These are phyloP conservation scores for Herpetomonas tarakana DNA, from an alignment of 208 protist genomes.

Conservation along the genomic window DNA sequence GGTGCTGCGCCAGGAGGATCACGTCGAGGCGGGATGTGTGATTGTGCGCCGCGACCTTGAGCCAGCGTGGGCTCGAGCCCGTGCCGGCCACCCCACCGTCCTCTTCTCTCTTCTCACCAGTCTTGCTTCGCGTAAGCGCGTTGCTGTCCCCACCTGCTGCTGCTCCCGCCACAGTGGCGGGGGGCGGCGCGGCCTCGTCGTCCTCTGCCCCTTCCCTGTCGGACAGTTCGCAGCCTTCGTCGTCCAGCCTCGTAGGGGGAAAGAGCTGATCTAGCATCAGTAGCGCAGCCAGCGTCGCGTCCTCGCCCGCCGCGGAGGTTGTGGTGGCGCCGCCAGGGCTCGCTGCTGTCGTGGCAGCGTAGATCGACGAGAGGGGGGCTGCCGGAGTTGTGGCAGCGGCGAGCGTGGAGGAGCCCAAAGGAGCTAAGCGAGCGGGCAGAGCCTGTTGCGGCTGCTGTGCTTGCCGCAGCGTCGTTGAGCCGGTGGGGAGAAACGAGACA, in stretches of 20 bases:
- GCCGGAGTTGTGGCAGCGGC: too few species aligned
- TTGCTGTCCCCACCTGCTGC: too few species aligned
- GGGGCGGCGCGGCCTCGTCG: too few species aligned
- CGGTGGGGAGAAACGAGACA: too few species aligned
- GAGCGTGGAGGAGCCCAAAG: too few species aligned
- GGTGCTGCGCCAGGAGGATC: slow-evolving; percentile 71
- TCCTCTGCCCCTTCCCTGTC: slow-evolving; percentile 2
- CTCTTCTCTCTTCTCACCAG: too few species aligned
- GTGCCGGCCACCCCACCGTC: neutral
- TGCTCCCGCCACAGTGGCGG: too few species aligned
- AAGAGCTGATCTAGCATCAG: slow-evolving; percentile 36
- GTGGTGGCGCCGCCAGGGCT: neutral
- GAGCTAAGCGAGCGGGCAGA: too few species aligned
- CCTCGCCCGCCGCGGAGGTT: slow-evolving; percentile 8
- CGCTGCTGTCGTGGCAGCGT: neutral
- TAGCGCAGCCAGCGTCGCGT: slow-evolving; percentile 18
- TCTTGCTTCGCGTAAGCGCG: too few species aligned
- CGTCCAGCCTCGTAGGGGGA: slow-evolving; percentile 25
- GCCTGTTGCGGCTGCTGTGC: too few species aligned
- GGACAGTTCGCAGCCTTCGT: neutral
- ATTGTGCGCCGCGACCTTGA: slow-evolving; percentile 46
- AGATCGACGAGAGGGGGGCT: too few species aligned
- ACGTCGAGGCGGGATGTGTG: slow-evolving; percentile 68
- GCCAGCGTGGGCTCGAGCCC: slow-evolving; percentile 27
- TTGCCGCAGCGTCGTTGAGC: too few species aligned